These are phyloP conservation scores for Thoreauomyces humboldtii DNA, from an alignment of 192 early-diverging fungal species.

Conservation along the genomic window DNA sequence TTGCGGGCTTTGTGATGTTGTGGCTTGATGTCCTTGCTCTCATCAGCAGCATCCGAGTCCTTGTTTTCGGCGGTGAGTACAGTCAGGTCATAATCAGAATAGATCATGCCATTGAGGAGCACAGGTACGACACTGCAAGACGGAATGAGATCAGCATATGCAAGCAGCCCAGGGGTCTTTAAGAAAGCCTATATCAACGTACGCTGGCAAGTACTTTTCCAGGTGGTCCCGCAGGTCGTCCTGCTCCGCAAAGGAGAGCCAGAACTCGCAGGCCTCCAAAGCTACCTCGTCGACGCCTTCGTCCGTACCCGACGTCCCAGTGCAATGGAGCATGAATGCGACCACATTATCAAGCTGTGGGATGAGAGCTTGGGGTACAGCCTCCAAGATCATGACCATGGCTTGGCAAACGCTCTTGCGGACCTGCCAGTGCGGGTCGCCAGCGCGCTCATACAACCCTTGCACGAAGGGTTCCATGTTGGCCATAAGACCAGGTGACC, in stretches of 20 bases:
- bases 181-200: background rate
- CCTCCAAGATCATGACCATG: constrained; percentile 86
- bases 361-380: constrained; percentile 77
- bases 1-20: constrained; percentile 82
- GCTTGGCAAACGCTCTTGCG: constrained; percentile 93
- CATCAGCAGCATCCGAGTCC: constrained; percentile 80
- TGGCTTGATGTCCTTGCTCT: constrained; percentile 91
- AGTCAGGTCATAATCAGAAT: constrained; percentile 84
- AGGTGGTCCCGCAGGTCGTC: constrained; percentile 67
- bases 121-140: constrained; percentile 78
- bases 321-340: constrained; percentile 93
- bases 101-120: constrained; percentile 93
- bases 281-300: constrained; percentile 76
- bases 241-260: constrained; percentile 95
- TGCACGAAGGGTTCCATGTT: constrained; percentile 70
- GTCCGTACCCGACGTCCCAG: constrained; percentile 55
- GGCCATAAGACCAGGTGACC: constrained; percentile 68
- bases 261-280: constrained; percentile 99
- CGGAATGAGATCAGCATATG: constrained; percentile 56
- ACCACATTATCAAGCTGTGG: constrained; percentile 87
- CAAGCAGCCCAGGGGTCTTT: background rate
- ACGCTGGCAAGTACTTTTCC: constrained; percentile 42
- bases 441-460: constrained; percentile 79
- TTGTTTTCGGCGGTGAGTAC: constrained; percentile 70
- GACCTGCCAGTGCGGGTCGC: constrained; percentile 77